A percentile compares a stretch with the other conserved stretches of the same genome.
Evolutionary conservation across 768 basidiomycete species (phyloP).

Genomic region (Aureoboletus auriporus): DNA sequence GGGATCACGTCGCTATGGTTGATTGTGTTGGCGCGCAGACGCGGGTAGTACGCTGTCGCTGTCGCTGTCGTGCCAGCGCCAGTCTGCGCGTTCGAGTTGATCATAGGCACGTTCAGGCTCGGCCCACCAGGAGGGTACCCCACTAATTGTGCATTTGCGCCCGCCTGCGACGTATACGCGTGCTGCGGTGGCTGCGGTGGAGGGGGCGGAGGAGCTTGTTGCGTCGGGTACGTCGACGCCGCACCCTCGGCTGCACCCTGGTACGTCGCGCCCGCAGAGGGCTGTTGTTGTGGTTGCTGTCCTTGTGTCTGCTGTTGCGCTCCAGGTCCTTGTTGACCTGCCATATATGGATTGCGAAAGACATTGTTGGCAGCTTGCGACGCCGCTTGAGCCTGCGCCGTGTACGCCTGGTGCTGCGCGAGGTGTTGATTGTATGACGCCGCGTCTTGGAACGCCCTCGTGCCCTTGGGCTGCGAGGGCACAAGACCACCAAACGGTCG

Average conservation of each 20-base stretch:
- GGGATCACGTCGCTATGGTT: conserved; percentile 87
- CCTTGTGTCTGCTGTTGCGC: conserved; percentile 27
- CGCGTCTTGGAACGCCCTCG: conserved; percentile 86
- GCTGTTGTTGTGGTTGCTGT: conserved; percentile 9
- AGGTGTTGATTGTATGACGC: conserved; percentile 93
- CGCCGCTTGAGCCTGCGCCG: conserved; percentile 77
- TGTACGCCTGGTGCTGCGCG: conserved; percentile 90
- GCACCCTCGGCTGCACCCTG: conserved; percentile 18
- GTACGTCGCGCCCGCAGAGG: conserved; percentile 15
- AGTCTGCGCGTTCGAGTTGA: conserved; percentile 37
- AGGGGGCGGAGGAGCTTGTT: conserved; percentile 28
- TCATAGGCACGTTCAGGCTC: conserved; percentile 18
- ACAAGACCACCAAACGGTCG: conserved; percentile 92
- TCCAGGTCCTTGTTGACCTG: conserved; percentile 40
- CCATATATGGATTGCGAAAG: conserved; percentile 81
- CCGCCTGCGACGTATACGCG: conserved; percentile 23
- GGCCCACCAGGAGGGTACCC: conserved; percentile 17
- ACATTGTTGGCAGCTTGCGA: conserved; percentile 65
- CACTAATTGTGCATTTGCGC: conserved; percentile 19
- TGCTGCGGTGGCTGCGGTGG: conserved; percentile 22
- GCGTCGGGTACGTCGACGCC: conserved; percentile 17
- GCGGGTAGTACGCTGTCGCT: conserved; percentile 33
- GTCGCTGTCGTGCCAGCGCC: conserved; percentile 8
- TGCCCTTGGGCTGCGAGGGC: conserved; percentile 82
- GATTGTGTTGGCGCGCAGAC: conserved; percentile 88